Conservation (phyloP, 169 alveolate species). For the Plasmodium cynomolgi region DNA sequence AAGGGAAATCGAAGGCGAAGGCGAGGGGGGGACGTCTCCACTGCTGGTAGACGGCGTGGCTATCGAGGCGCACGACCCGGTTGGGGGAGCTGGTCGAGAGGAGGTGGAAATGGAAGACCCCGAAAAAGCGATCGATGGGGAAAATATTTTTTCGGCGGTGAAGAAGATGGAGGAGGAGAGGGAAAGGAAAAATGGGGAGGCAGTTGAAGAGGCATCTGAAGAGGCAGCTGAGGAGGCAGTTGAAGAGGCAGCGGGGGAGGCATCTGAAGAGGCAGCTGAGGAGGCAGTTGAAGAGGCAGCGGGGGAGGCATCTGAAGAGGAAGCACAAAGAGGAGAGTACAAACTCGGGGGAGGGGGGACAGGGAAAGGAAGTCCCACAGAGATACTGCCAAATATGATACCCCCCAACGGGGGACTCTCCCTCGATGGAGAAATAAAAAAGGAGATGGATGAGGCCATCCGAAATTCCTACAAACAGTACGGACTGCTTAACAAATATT, state of each 20-base stretch:
- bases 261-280: too few species aligned
- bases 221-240: too few species aligned
- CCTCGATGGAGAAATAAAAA: background rate
- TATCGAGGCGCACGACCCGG: background rate
- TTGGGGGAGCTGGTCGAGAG: too few species aligned
- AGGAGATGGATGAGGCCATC: slow-evolving; percentile 44
- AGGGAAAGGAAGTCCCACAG: background rate
- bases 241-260: too few species aligned
- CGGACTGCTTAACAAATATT: background rate
- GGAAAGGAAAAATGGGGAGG: background rate
- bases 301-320: too few species aligned
- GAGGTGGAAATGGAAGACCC: background rate
- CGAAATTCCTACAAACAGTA: slow-evolving; percentile 12
- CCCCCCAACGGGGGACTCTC: background rate
- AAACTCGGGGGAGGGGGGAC: background rate
- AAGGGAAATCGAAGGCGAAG: background rate
- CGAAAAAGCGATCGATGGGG: background rate
- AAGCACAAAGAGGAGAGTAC: background rate
- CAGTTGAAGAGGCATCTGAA: too few species aligned
- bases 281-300: too few species aligned
- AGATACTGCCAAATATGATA: background rate
- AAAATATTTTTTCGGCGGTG: background rate
- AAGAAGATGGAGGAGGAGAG: background rate
- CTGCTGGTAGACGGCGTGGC: background rate
- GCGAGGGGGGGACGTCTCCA: background rate